These are phyloP conservation scores for Ceratobasidium sp. DNA, from an alignment of 1,284 basidiomycete species.

Conservation along the genomic window DNA sequence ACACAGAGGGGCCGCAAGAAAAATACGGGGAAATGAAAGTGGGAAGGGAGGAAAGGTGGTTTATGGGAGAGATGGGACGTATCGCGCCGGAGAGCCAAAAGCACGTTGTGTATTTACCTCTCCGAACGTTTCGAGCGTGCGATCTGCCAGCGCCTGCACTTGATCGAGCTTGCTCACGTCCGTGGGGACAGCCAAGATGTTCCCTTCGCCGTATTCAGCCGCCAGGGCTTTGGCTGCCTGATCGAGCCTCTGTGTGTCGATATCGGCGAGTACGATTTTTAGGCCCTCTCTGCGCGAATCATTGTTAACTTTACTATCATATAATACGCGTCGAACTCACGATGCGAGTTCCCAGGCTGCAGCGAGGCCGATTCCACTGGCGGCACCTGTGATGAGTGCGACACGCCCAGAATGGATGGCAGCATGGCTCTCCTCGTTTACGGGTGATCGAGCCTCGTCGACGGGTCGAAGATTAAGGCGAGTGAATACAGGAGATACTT, in stretches of 20 bases:
- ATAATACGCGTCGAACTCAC: conserved; percentile 59
- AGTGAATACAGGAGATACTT: conserved; percentile 25
- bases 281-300: conserved; percentile 66
- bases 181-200: conserved; percentile 76
- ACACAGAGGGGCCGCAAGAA: conserved; percentile 43
- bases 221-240: conserved; percentile 65
- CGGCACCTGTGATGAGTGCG: conserved; percentile 84
- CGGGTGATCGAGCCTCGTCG: conserved; percentile 22
- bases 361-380: conserved; percentile 84
- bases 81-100: conserved; percentile 46
- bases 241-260: conserved; percentile 62
- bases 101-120: conserved; percentile 69
- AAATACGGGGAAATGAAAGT: conserved; percentile 44
- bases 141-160: conserved; percentile 76
- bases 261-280: conserved; percentile 86
- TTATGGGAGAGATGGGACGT: conserved; percentile 47
- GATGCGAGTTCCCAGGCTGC: conserved; percentile 83
- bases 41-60: conserved; percentile 37
- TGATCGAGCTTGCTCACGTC: conserved; percentile 82
- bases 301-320: not conserved
- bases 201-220: conserved; percentile 67
- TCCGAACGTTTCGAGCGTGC: conserved; percentile 86
- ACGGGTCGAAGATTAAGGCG: conserved; percentile 4
- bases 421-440: conserved; percentile 60
- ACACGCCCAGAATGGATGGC: conserved; percentile 78